Conservation (phyloP, 2,329 filamentous ascomycete genomes). For the Paecilomyces dactylethromorphus region DNA sequence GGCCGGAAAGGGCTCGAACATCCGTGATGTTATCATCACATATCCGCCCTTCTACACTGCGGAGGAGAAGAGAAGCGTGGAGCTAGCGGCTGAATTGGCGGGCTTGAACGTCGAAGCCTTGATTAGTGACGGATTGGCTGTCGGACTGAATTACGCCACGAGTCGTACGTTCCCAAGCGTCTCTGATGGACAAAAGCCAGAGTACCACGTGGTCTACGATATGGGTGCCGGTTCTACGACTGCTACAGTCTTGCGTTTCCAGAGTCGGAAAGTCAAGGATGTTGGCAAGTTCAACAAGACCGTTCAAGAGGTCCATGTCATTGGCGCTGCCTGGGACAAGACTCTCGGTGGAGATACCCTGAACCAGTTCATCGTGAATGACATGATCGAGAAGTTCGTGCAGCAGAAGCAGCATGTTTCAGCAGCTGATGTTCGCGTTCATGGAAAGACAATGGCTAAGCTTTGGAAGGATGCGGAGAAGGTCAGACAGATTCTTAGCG, state of each 20-base stretch:
- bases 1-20: constrained; percentile 65
- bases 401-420: constrained; percentile 52
- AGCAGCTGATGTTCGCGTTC: constrained; percentile 48
- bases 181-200: constrained; percentile 75
- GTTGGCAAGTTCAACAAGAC: constrained; percentile 93
- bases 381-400: constrained; percentile 77
- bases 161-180: constrained; percentile 81
- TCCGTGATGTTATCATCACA: constrained; percentile 81
- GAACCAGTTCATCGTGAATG: constrained; percentile 79
- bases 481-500: constrained; percentile 81
- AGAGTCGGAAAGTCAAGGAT: constrained; percentile 83
- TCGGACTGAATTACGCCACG: constrained; percentile 92
- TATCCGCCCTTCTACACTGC: constrained; percentile 84
- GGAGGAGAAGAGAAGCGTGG: constrained; percentile 81
- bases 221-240: constrained; percentile 96
- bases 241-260: constrained; percentile 83
- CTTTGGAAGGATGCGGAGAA: constrained; percentile 90
- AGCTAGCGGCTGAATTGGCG: constrained; percentile 78
- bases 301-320: constrained; percentile 84
- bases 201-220: constrained; percentile 90
- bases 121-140: constrained; percentile 83
- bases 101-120: constrained; percentile 79
- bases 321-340: constrained; percentile 83
- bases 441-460: constrained; percentile 82
- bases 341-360: constrained; percentile 84